Evolutionary conservation across 768 basidiomycete species (phyloP).

Genomic region (Mycena leptocephala): DNA sequence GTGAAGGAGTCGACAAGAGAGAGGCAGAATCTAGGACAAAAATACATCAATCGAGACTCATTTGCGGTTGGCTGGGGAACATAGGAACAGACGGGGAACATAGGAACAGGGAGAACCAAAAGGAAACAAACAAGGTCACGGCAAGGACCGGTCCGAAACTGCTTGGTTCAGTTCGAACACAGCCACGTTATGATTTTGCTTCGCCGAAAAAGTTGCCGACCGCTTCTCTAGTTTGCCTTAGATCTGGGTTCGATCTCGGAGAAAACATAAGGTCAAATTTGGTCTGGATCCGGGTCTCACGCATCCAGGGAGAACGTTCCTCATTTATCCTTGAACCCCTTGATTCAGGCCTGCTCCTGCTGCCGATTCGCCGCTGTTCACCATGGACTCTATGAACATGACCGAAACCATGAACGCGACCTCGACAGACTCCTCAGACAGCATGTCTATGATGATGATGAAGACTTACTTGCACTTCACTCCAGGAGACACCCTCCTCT

Average conservation of each 20-base stretch:
- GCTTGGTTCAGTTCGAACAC: neutral
- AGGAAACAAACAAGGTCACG: no score
- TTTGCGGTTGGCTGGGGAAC: neutral
- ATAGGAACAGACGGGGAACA: neutral
- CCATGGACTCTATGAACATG: constrained; percentile 34
- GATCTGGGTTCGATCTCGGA: neutral
- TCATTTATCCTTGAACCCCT: no score
- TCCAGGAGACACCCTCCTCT: constrained; percentile 75
- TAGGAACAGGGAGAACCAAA: neutral
- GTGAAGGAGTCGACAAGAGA: no score
- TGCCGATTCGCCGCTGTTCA: neutral
- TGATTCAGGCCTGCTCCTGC: no score
- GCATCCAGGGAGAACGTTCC: no score
- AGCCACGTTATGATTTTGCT: neutral
- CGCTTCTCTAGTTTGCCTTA: neutral
- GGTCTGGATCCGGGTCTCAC: no score
- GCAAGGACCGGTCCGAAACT: neutral
- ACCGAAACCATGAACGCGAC: constrained; percentile 7
- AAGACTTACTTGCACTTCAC: constrained; percentile 81
- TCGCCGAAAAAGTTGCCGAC: no score
- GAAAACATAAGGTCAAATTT: neutral
- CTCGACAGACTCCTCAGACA: constrained; percentile 29
- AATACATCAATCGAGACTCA: neutral
- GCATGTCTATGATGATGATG: constrained; percentile 63
- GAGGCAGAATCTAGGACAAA: no score